Base-by-base conservation (phyloP, 83 land plant species). In the Larix sibirica region DNA sequence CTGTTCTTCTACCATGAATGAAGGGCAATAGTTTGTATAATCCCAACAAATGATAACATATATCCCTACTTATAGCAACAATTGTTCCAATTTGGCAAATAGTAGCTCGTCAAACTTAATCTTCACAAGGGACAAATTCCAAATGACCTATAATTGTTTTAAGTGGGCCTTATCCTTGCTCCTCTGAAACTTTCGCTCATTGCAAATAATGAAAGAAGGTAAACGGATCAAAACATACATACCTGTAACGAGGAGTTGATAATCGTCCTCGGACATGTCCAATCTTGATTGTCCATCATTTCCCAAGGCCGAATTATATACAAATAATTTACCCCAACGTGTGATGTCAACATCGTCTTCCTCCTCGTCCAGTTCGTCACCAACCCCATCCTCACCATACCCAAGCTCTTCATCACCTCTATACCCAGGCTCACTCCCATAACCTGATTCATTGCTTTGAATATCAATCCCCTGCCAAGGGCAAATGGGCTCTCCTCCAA, bases 391-490 rank as follows among this genome's bases (percentile, higher is more conserved):
- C 77, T 92, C 94, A 1, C 83, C 94, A 77, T 92, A 90, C 2
- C 92, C 94, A 73, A 88, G 66, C 64, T 92, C 94, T 1, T 81
- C 94, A 85, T 92, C 94, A 2, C 94, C 94, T 33, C 92, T 81
- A 38, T 92, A 92, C 18, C 94, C 94, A 8, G 92, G 90, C 76
- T 92, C 94, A 63, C 94, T 92, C 60, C 92, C 94, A 42, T 92
- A 92, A 65, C 92, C 94, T 16, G 91, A 90, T 64, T 92, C 94
- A 28, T 82, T 88, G 28, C 89, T 86, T 71, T 70, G 82, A 20
- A 60, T 66, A 67, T 88, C 89, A 67, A 81, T 40, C 24, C 28
- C 78, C 59, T 44, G 79, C 90, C 74, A 69, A 17, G 74, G 36
- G 74, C 17, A 69, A 17, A 36, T 33, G 7, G 33, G 86, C 84